phyloP scores from a whole-genome alignment of 306 rosid species.

The Pterocarpus santalinus region DNA sequence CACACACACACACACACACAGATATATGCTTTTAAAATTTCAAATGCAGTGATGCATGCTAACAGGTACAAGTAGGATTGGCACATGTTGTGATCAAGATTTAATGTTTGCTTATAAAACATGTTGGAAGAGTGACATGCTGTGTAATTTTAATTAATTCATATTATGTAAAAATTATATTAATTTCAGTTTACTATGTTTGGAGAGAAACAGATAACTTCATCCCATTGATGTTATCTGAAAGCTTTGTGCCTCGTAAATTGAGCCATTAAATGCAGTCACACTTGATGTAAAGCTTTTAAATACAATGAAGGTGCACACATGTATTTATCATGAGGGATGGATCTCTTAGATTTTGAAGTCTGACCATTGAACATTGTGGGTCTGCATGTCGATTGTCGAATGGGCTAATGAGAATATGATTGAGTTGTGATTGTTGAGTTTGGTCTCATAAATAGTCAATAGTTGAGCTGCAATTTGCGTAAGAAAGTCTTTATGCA shows the following conservation, averaged over 20 bases:
- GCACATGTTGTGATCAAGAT: not conserved
- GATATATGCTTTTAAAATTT: slow-evolving; percentile 8
- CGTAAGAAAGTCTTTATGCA: not conserved
- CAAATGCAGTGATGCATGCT: slow-evolving; percentile 8
- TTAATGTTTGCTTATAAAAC: not conserved
- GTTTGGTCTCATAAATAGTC: not conserved
- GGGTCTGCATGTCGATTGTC: not conserved
- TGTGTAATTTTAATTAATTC: not conserved
- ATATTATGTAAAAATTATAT: not conserved
- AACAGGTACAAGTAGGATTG: slow-evolving; percentile 1
- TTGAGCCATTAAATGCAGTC: not conserved
- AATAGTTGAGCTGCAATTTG: slow-evolving; percentile 13
- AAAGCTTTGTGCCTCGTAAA: slow-evolving; percentile 14
- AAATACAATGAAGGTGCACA: not conserved
- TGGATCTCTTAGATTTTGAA: slow-evolving; percentile 13
- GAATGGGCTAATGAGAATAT: not conserved
- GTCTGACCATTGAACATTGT: slow-evolving; percentile 11
- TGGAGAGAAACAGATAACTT: not conserved
- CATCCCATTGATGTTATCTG: slow-evolving; percentile 19
- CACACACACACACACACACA: not conserved
- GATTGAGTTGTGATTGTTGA: slow-evolving; percentile 37
- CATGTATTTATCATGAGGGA: not conserved
- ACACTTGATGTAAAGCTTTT: not conserved
- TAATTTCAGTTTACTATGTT: not conserved
- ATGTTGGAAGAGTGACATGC: slow-evolving; percentile 10